Evolutionary conservation across 2,329 filamentous ascomycete genomes (phyloP).

Genomic region (Hymenoscyphus albidus): DNA sequence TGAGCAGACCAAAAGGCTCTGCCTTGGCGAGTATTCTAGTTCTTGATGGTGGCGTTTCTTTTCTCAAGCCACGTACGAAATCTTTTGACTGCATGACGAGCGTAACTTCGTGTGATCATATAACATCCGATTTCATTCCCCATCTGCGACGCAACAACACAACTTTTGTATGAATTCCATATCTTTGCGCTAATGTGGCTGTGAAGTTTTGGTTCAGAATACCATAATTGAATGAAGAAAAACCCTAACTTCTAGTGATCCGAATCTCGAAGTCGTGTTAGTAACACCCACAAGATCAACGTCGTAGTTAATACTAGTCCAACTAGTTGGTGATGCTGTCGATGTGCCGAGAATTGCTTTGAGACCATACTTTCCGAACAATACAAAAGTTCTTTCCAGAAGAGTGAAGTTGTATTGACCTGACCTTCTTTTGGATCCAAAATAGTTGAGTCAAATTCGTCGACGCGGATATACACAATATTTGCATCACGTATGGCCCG

Average conservation of each 20-base stretch:
- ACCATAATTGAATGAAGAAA: neutral
- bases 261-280: neutral
- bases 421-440: neutral
- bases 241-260: neutral
- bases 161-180: neutral
- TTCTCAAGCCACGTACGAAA: neutral
- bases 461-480: neutral
- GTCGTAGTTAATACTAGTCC: neutral
- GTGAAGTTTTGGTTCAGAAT: neutral
- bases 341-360: neutral
- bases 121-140: neutral
- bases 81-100: neutral
- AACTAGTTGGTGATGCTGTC: neutral
- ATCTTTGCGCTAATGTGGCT: neutral
- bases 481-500: neutral
- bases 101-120: neutral
- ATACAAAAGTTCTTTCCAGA: neutral
- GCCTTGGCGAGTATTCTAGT: neutral
- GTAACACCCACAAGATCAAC: neutral
- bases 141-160: neutral
- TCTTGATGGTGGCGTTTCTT: neutral
- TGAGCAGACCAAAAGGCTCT: neutral
- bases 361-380: neutral
- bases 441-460: neutral
- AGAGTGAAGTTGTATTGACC: slow-evolving; percentile 1